These are phyloP conservation scores for Fusarium hainanense DNA, from an alignment of 2,329 filamentous ascomycete genomes.

Conservation along the genomic window DNA sequence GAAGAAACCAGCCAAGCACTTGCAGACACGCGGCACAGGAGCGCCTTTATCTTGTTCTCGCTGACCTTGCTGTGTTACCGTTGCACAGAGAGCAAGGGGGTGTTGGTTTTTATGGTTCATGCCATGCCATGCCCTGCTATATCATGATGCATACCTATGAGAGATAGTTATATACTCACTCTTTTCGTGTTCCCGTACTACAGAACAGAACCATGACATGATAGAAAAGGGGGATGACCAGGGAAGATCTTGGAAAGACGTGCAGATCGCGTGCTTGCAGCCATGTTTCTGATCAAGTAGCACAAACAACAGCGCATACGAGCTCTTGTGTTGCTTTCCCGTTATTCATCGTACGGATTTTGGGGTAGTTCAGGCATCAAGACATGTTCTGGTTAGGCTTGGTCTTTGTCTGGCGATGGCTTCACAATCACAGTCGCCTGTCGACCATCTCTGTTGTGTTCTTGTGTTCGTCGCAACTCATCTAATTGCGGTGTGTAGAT, in stretches of 20 bases:
- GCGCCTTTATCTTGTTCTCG: conserved; percentile 23
- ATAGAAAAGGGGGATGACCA: background rate
- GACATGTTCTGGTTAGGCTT: conserved; percentile 11
- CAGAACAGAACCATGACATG: background rate
- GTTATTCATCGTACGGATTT: background rate
- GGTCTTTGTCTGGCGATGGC: conserved; percentile 13
- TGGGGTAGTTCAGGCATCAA: conserved; percentile 42
- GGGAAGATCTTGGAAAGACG: conserved; percentile 43
- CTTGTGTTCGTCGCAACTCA: background rate
- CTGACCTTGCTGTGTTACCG: conserved; percentile 15
- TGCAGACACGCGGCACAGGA: conserved; percentile 40
- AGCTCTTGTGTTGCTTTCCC: conserved; percentile 27
- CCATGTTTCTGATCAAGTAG: conserved; percentile 47
- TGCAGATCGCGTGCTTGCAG: conserved; percentile 48
- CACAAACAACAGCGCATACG: conserved; percentile 43
- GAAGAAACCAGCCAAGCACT: conserved; percentile 38
- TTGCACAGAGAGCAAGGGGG: conserved; percentile 23
- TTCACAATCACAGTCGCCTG: conserved; percentile 16
- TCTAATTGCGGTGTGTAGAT: background rate
- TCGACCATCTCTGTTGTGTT: conserved; percentile 13
- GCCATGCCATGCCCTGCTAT: background rate
- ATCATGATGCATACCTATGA: background rate
- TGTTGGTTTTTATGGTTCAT: background rate
- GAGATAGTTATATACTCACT: background rate
- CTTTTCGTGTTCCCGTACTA: conserved; percentile 9